Percentiles rank a stretch among this genome's conserved stretches.
These are phyloP conservation scores for Rutstroemia sp. DNA, from an alignment of 2,329 filamentous ascomycete genomes.

Conservation along the genomic window DNA sequence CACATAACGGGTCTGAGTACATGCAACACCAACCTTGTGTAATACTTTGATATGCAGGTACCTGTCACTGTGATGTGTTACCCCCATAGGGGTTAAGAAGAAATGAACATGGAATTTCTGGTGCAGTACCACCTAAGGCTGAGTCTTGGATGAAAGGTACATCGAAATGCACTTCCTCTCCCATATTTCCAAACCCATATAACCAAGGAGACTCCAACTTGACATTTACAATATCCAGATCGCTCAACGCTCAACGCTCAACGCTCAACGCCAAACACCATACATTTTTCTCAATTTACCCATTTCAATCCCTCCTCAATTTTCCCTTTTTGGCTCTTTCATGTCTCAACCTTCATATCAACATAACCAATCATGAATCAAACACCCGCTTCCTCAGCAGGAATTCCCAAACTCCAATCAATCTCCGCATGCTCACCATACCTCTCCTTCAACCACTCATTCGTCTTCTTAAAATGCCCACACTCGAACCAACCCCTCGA, in stretches of 20 bases:
- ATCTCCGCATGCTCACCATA: slow-evolving; percentile 79
- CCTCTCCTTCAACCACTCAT: slow-evolving; percentile 72
- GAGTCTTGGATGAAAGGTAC: too few species aligned
- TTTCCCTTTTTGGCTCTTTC: too few species aligned
- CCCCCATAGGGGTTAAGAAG: too few species aligned
- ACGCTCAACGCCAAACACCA: not conserved
- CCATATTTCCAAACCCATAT: not conserved
- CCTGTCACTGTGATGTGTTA: too few species aligned
- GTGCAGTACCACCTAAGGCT: too few species aligned
- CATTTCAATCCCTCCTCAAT: too few species aligned
- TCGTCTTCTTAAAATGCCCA: slow-evolving; percentile 72
- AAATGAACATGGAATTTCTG: too few species aligned
- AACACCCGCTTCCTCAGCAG: not conserved
- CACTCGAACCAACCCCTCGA: slow-evolving; percentile 75
- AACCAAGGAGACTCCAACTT: not conserved
- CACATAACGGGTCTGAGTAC: too few species aligned
- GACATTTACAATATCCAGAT: not conserved
- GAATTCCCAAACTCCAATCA: slow-evolving; percentile 64
- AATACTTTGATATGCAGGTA: too few species aligned
- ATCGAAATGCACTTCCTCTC: too few species aligned
- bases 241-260: not conserved
- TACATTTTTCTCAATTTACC: too few species aligned
- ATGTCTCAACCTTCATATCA: not conserved
- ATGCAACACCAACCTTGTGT: too few species aligned
- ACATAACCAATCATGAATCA: not conserved